Conservation (phyloP, 202 grass and related monocot genomes). For the Saccharum hybrid region DNA sequence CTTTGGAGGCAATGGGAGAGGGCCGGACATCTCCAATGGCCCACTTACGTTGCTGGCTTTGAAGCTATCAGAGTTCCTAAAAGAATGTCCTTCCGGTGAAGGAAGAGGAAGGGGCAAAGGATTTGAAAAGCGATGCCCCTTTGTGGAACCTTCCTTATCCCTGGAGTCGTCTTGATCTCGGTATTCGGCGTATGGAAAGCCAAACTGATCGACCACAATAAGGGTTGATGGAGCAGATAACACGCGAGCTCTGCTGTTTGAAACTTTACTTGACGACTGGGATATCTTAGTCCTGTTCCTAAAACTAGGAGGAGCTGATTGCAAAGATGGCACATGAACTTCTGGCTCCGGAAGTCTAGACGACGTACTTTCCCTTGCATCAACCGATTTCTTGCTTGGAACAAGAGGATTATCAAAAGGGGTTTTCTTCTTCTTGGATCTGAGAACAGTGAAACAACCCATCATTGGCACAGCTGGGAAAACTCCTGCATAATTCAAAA, state of each 20-base stretch:
- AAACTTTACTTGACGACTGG: constrained; percentile 50
- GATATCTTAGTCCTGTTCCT: constrained; percentile 65
- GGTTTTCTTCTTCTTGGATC: constrained; percentile 77
- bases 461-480: constrained; percentile 50
- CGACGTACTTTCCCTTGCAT: constrained; percentile 51
- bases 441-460: constrained; percentile 91
- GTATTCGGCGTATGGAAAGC: constrained; percentile 56
- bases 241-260: constrained; percentile 62
- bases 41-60: constrained; percentile 67
- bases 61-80: constrained; percentile 80
- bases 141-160: constrained; percentile 47
- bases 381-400: constrained; percentile 46
- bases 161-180: constrained; percentile 72
- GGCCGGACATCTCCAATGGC: constrained; percentile 67
- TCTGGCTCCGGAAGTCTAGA: constrained; percentile 86
- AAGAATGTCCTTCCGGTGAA: constrained; percentile 51
- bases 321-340: constrained; percentile 66
- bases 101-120: constrained; percentile 87
- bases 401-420: constrained; percentile 36
- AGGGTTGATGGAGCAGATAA: constrained; percentile 85
- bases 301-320: constrained; percentile 95
- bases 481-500: constrained; percentile 32
- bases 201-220: constrained; percentile 68
- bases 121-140: constrained; percentile 75
- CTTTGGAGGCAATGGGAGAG: constrained; percentile 80